Percentiles rank a stretch among this genome's conserved stretches.
Conservation (phyloP, 345 rosid genomes). For the Salix exigua region DNA sequence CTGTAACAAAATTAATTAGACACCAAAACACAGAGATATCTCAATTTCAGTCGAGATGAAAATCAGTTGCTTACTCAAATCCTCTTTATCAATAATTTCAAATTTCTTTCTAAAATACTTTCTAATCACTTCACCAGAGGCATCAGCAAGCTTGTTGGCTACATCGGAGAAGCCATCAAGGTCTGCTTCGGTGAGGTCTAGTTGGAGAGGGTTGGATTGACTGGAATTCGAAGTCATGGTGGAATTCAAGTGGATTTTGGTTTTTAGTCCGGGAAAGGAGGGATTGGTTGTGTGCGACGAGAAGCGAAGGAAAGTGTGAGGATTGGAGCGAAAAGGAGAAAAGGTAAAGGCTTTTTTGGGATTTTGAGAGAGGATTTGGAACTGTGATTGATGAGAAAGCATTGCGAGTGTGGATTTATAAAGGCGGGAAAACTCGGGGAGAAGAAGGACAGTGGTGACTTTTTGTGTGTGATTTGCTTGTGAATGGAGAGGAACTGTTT, state of each 20-base stretch:
- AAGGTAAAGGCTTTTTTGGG: background rate
- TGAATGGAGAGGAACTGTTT: no score
- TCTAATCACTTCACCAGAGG: slow-evolving; percentile 83
- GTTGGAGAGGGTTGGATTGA: background rate
- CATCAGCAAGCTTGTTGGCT: slow-evolving; percentile 69
- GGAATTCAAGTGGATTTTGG: slow-evolving; percentile 1
- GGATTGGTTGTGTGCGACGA: background rate
- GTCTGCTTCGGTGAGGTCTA: slow-evolving; percentile 21
- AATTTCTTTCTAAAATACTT: slow-evolving; percentile 73
- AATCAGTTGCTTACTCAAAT: slow-evolving; percentile 48
- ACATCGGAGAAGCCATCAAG: slow-evolving; percentile 53
- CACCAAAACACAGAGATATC: background rate
- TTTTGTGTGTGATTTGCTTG: background rate
- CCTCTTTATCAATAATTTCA: slow-evolving; percentile 79
- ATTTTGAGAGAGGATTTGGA: background rate
- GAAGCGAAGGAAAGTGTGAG: background rate
- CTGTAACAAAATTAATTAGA: slow-evolving; percentile 24
- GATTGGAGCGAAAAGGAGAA: background rate
- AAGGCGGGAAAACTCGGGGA: background rate
- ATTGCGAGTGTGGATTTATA: background rate
- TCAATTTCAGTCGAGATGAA: background rate
- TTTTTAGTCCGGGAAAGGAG: slow-evolving; percentile 1
- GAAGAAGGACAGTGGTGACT: background rate
- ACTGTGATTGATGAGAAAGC: slow-evolving; percentile 10
- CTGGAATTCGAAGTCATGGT: slow-evolving; percentile 37